phyloP scores from a whole-genome alignment of 2,329 filamentous ascomycete species.

The Ambrosiella cleistominuta region DNA sequence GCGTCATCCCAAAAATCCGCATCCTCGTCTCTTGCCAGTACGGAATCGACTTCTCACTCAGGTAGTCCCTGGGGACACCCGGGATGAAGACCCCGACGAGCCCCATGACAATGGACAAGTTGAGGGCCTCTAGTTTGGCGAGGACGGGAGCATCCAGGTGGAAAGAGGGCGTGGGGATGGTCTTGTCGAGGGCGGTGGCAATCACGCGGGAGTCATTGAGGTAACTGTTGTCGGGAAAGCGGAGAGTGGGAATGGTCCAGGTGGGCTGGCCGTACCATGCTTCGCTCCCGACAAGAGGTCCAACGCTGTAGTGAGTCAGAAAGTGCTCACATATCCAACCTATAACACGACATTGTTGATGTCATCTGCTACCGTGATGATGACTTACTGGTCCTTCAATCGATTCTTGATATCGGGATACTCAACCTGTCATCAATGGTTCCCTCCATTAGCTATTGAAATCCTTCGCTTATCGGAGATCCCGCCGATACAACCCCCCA shows the following conservation, averaged over 20 bases:
- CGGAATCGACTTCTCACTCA: constrained; percentile 31
- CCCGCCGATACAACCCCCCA: background rate
- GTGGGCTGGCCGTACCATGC: constrained; percentile 15
- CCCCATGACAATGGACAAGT: constrained; percentile 16
- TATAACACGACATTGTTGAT: no score
- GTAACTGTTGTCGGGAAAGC: constrained; percentile 36
- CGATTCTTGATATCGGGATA: constrained; percentile 45
- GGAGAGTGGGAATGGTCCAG: constrained; percentile 40
- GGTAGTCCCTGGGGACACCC: constrained; percentile 29
- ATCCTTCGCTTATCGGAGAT: background rate
- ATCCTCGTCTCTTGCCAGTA: constrained; percentile 21
- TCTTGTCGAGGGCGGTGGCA: constrained; percentile 37
- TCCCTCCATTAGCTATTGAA: background rate
- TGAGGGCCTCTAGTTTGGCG: constrained; percentile 25
- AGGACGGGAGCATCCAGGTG: constrained; percentile 37
- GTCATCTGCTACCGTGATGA: no score
- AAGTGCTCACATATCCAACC: no score
- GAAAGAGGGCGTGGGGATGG: constrained; percentile 39
- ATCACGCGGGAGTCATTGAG: constrained; percentile 49
- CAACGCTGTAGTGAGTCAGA: constrained; percentile 19
- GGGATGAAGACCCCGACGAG: constrained; percentile 29
- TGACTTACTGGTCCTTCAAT: constrained; percentile 34
- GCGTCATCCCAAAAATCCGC: constrained; percentile 16
- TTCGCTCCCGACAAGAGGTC: constrained; percentile 20
- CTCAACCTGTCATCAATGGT: constrained; percentile 27